Conservation (phyloP, 129 eudicot genomes). For the Artemisia annua region DNA sequence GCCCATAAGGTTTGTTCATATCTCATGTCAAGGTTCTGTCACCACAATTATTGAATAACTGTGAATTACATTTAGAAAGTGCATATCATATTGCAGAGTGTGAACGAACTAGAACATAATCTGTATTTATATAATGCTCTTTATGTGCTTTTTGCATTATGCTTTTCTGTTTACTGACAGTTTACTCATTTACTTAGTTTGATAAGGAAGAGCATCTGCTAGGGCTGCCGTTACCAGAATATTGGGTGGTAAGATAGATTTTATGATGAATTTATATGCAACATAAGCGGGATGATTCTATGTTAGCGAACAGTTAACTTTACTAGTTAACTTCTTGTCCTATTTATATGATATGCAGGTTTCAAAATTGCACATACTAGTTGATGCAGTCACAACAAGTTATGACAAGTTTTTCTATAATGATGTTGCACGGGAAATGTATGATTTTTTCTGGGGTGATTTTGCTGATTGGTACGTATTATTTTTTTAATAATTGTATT, state of each 20-base stretch:
- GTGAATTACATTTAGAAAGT: no score
- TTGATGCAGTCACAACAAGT: slow-evolving; percentile 77
- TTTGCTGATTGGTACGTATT: slow-evolving; percentile 91
- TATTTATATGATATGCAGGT: slow-evolving; percentile 44
- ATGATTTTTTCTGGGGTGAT: slow-evolving; percentile 97
- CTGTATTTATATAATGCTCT: no score
- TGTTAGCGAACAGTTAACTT: background rate
- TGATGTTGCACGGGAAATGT: slow-evolving; percentile 88
- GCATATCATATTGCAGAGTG: no score
- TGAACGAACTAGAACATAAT: no score
- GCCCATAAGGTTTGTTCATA: slow-evolving; percentile 62
- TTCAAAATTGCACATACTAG: slow-evolving; percentile 82
- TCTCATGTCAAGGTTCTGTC: background rate
- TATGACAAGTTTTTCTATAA: slow-evolving; percentile 89
- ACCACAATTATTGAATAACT: background rate
- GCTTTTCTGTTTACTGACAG: slow-evolving; percentile 9
- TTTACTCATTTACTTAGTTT: slow-evolving; percentile 49
- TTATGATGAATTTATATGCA: slow-evolving; percentile 12
- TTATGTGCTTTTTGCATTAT: background rate
- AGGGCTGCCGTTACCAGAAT: slow-evolving; percentile 73
- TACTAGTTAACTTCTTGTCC: background rate
- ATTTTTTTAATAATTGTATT: slow-evolving; percentile 4
- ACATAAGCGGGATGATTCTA: background rate
- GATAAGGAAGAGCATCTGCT: slow-evolving; percentile 59
- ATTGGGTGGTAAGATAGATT: slow-evolving; percentile 86